Evolutionary conservation across 1,284 basidiomycete species (phyloP), one percentile per base, ranked within the genome.

Genomic region (Microbotryum intermedium): DNA sequence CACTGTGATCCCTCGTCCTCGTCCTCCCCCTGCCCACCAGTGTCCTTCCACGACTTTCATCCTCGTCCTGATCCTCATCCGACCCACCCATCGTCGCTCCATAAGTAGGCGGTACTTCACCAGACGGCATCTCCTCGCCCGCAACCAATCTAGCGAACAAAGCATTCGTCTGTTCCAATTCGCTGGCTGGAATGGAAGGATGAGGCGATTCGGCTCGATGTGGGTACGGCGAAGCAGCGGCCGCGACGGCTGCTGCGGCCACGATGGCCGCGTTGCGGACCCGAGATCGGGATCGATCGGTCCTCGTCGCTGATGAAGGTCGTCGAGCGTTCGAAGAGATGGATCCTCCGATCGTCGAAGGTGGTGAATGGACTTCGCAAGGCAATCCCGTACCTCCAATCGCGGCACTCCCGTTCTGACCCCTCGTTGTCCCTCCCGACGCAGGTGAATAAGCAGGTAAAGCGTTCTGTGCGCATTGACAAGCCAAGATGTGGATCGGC

Each of bases 401-500:
- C 34, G 18, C 34, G 2, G 11, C 13, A 11, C 13, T 16, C 18
- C 34, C 34, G 11, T 39, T 39, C 34, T 39, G 34, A 18, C 34
- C 34, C 34, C 34, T 50, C 23, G 55, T 28, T 46, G 20, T 34
- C 11, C 34, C 28, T 26, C 6, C 26, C n/a, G 51, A 10, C 47
- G 46, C 26, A n/a, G 10, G 30, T 26, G 55, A 48, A 47, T 64
- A 59, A 43, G 59, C 54, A 26, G 59, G 54, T 21, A 70, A 67
- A 57, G 64, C 66, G 26, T 66, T 68, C 25, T 64, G 62, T 2
- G 50, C 68, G 34, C 72, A 47, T 76, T 86, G 77, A 61, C 89
- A 88, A 9, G 87, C 88, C 55, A 90, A 80, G 58, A 90, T 83
- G 58, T 85, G 82, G 29, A 92, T 79, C 0, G 89, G 88, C 0